Evolutionary conservation across 352 stramenopile genomes (phyloP), one percentile per base, ranked within the genome.

Genomic region (Globisporangium okanoganense): DNA sequence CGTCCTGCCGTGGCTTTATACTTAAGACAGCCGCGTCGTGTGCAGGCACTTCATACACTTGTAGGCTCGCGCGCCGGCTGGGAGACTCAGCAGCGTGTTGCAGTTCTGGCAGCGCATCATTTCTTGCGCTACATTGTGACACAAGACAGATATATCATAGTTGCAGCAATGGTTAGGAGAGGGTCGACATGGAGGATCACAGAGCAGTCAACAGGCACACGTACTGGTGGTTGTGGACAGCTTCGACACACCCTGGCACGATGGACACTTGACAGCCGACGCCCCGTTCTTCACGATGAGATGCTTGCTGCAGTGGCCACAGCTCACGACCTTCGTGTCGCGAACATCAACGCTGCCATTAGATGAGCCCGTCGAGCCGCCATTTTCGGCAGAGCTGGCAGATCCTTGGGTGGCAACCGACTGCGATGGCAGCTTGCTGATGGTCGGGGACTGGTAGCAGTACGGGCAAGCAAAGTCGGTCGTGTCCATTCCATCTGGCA

Each of bases 21-120:
- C 49, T 80, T 76, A 94, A 40, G 85, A 92, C 44, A 94, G 48
- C 20, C 82, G 73, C 27, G 82, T 94, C 13, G 85, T 94, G 62
- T 94, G 78, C 35, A 94, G 62, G 36, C 85, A 94, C 56, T 94
- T 94, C 82, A 94, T 94, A 70, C 85, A 94, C 69, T 95, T 95
- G 83, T 95, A 95, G 52, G 84, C 83, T 62, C 77, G 90, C 60
- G 84, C 83, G 33, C 87, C 87, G 3, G 77, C 78, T 0, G 87
- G 87, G 24, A 95, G 68, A 65, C 82, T 93, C 58, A 95, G 57
- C 12, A 94, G 71, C 62, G 87, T 94, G 65, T 81, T 93, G 70
- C 87, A 95, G 56, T 93, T 93, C 53, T 87, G 82, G 69, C 87
- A 95, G 16, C 83, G 82, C 82, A 94, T 93, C 64, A 93, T 88